Percentiles rank a stretch among this genome's conserved stretches.
These are phyloP conservation scores for Trypanosoma brucei DNA, from an alignment of 208 protist genomes.

Conservation along the genomic window DNA sequence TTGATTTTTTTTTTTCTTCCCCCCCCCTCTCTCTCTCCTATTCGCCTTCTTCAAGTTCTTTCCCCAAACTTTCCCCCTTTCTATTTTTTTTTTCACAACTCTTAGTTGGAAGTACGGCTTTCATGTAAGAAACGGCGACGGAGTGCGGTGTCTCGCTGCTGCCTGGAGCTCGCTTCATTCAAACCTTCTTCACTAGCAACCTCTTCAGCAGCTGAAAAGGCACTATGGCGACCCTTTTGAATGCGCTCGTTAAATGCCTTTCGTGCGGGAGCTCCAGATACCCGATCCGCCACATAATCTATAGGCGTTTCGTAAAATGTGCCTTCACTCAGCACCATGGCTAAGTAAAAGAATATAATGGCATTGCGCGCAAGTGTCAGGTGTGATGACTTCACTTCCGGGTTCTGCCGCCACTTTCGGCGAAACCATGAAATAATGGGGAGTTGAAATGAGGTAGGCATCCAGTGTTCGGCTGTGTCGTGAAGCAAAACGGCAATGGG, in stretches of 20 bases:
- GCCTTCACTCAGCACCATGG: constrained; percentile 58
- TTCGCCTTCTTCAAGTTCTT: no score
- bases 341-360: constrained; percentile 60
- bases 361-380: constrained; percentile 56
- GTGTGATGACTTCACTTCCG: constrained; percentile 47
- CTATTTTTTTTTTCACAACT: no score
- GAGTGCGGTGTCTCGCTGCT: constrained; percentile 79
- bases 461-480: constrained; percentile 74
- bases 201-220: constrained; percentile 59
- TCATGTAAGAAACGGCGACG: constrained; percentile 79
- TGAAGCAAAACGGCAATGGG: constrained; percentile 74
- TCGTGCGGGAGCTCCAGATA: constrained; percentile 45
- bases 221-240: constrained; percentile 40
- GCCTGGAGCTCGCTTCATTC: constrained; percentile 62
- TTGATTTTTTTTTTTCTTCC: no score
- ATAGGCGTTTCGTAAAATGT: constrained; percentile 37
- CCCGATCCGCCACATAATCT: constrained; percentile 68
- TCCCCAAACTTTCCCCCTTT: no score
- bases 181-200: constrained; percentile 74
- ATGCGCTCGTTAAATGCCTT: constrained; percentile 60
- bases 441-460: constrained; percentile 45
- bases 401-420: constrained; percentile 61
- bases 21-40: no score
- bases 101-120: constrained; percentile 30
- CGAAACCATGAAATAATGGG: constrained; percentile 76